Base-by-base conservation (phyloP, 345 rosid species). In the Hibiscus tridactylites region DNA sequence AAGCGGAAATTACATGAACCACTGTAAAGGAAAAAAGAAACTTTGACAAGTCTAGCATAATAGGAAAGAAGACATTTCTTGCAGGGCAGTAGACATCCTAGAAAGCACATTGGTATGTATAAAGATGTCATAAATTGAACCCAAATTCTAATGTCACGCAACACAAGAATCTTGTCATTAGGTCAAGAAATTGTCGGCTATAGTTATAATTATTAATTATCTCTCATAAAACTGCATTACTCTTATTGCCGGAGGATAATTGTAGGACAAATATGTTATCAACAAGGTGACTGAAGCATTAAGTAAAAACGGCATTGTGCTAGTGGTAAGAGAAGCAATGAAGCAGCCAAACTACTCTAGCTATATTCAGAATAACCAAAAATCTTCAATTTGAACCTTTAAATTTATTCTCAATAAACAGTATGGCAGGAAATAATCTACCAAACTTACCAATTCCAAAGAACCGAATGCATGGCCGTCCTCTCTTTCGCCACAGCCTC, bases 391-490 rank as follows among this genome's bases (percentile, higher is more conserved):
- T 64, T 64, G 10, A 65, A 65, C 28, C 31, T 42, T 65, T 42
- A 44, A 44, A 44, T 44, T 44, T 44, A 44, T 44, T 44, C 47
- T 44, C 47, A 44, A 44, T 44, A 44, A 9, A 44, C 0, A 10
- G 10, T 9, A 44, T 9, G 47, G 47, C 13, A 17, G 31, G 19
- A 33, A 62, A 62, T 63, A 28, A 39, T 64, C 47, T 63, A 29
- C 42, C 61, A 71, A 65, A 35, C 80, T 72, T 76, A 92, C 99
- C 91, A 89, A 64, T 89, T 90, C 98, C 99, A 95, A 59, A 95
- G 85, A 85, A 90, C 76, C 77, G 94, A 86, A 73, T 90, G 98
- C 90, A 95, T 82, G 9, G 96, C 88, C 57, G 71, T 85, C 82
- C 92, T 85, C 77, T 90, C 97, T 56, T 89, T 87, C 29, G 82